Conservation (phyloP, 2,329 filamentous ascomycete species). For the Didymella keratinophila region DNA sequence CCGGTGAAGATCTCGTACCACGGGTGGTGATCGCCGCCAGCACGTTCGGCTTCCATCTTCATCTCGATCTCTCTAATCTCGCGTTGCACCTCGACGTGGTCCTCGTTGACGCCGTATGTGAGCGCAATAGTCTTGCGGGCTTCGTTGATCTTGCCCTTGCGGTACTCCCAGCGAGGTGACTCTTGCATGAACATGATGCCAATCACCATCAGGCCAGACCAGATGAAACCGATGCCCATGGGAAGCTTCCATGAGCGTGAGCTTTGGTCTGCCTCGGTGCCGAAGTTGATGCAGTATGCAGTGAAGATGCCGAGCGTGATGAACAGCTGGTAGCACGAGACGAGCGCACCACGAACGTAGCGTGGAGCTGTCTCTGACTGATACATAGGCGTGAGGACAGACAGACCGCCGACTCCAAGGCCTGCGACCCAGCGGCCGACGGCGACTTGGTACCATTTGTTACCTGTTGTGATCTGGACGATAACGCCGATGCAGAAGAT, state of each 20-base stretch:
- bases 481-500: slow-evolving; percentile 71
- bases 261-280: slow-evolving; percentile 60
- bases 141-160: slow-evolving; percentile 60
- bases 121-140: slow-evolving; percentile 62
- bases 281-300: slow-evolving; percentile 64
- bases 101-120: slow-evolving; percentile 63
- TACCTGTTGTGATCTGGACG: slow-evolving; percentile 68
- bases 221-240: slow-evolving; percentile 66
- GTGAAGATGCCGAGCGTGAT: slow-evolving; percentile 72
- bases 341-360: slow-evolving; percentile 69
- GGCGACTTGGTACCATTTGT: slow-evolving; percentile 70
- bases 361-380: slow-evolving; percentile 71
- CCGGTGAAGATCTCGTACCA: slow-evolving; percentile 69
- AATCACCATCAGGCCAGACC: slow-evolving; percentile 61
- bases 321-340: slow-evolving; percentile 72
- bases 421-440: slow-evolving; percentile 71
- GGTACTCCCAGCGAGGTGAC: slow-evolving; percentile 66
- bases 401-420: slow-evolving; percentile 70
- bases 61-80: slow-evolving; percentile 64
- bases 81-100: slow-evolving; percentile 61
- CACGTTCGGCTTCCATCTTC: slow-evolving; percentile 63
- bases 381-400: slow-evolving; percentile 67
- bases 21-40: slow-evolving; percentile 45
- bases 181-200: slow-evolving; percentile 65
- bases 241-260: slow-evolving; percentile 70